These are phyloP conservation scores for Labyrinthula sp. DNA, from an alignment of 352 stramenopile genomes.

Conservation along the genomic window DNA sequence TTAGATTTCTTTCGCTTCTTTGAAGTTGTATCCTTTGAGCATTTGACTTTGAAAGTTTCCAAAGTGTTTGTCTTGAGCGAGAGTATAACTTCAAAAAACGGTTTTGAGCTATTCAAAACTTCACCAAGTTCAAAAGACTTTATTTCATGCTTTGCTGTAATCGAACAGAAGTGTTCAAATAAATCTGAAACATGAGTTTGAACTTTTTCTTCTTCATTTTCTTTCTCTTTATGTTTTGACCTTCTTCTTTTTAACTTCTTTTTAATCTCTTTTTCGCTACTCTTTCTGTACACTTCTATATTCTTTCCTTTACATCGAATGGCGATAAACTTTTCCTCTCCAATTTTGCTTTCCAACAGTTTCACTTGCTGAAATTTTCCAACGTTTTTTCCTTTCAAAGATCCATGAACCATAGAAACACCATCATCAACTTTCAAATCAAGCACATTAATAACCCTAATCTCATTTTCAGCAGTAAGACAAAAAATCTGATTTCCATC, in stretches of 20 bases:
- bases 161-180: no score
- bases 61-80: no score
- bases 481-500: slow-evolving; percentile 43
- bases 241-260: slow-evolving; percentile 68
- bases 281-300: slow-evolving; percentile 66
- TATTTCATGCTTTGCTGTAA: no score
- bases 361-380: not conserved
- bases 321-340: not conserved
- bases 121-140: no score
- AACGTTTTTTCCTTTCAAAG: not conserved
- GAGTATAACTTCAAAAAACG: no score
- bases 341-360: slow-evolving; percentile 3
- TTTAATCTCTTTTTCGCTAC: slow-evolving; percentile 53
- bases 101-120: no score
- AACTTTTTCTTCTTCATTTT: slow-evolving; percentile 16
- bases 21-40: no score
- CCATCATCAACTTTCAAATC: slow-evolving; percentile 3
- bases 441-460: slow-evolving; percentile 40
- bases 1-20: no score
- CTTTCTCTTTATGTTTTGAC: slow-evolving; percentile 61
- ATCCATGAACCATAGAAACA: no score
- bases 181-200: slow-evolving; percentile 14
- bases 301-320: slow-evolving; percentile 45
- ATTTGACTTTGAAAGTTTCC: no score
- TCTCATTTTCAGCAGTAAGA: slow-evolving; percentile 52